Percentiles rank a stretch among this genome's conserved stretches.
phyloP scores from a whole-genome alignment of 352 stramenopile species.

The Halophytophthora polymorphica region DNA sequence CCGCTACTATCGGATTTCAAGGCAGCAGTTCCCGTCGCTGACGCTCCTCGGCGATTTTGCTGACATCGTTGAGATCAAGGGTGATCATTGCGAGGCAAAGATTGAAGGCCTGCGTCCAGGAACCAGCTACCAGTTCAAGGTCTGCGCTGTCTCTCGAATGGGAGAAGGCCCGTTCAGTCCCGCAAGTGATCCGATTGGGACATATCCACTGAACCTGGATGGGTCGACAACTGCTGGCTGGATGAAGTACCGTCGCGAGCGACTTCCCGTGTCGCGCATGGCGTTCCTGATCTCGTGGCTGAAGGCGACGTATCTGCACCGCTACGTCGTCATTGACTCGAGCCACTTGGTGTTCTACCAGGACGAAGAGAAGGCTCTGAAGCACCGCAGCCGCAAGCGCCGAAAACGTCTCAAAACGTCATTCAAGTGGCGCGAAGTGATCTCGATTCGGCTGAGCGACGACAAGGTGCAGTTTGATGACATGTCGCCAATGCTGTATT shows the following conservation, averaged over 20 bases:
- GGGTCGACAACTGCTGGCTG: conserved; percentile 73
- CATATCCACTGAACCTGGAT: conserved; percentile 70
- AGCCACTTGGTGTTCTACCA: conserved; percentile 79
- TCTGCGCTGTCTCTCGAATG: conserved; percentile 82
- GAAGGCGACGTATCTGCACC: conserved; percentile 75
- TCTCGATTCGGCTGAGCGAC: conserved; percentile 57
- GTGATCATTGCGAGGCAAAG: conserved; percentile 42
- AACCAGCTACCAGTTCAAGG: conserved; percentile 85
- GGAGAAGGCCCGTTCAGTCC: conserved; percentile 81
- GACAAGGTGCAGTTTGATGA: conserved; percentile 81
- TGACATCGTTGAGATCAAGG: conserved; percentile 76
- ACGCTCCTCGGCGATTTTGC: conserved; percentile 81
- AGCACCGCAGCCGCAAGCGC: conserved; percentile 72
- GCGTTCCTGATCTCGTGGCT: conserved; percentile 59
- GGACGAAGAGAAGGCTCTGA: conserved; percentile 73
- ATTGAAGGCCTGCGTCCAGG: conserved; percentile 78
- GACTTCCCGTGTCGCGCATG: conserved; percentile 44
- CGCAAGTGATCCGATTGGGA: conserved; percentile 66
- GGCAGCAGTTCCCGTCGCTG: conserved; percentile 76
- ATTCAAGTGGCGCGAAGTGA: conserved; percentile 69
- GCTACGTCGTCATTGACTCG: conserved; percentile 77
- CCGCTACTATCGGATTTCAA: conserved; percentile 75
- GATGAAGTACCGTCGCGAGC: conserved; percentile 84
- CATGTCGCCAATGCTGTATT: conserved; percentile 77
- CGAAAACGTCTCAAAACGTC: conserved; percentile 77